Percentiles rank a stretch among this genome's conserved stretches.
phyloP scores from a whole-genome alignment of 2,329 filamentous ascomycete species.

The Sclerotinia spermophila region DNA sequence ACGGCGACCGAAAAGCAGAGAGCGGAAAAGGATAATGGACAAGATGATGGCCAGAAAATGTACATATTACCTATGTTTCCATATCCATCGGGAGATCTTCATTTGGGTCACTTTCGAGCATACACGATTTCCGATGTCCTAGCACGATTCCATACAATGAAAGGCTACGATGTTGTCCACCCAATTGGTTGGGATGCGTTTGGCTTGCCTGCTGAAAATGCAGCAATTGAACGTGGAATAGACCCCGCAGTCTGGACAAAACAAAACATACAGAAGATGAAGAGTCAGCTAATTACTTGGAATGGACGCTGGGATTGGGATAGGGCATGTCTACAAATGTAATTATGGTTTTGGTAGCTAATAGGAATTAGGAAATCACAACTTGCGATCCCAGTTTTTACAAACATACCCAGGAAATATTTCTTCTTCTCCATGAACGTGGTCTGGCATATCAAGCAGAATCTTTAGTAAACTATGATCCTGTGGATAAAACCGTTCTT shows the following conservation, averaged over 20 bases:
- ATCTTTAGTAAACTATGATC: constrained; percentile 85
- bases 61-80: constrained; percentile 92
- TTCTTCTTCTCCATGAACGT: constrained; percentile 69
- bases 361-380: constrained; percentile 63
- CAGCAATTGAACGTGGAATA: constrained; percentile 77
- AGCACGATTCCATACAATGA: constrained; percentile 70
- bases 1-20: neutral
- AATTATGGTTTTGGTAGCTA: constrained; percentile 18
- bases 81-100: constrained; percentile 81
- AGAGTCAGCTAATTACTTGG: constrained; percentile 72
- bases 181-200: constrained; percentile 98
- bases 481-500: constrained; percentile 82
- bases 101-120: constrained; percentile 82
- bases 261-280: constrained; percentile 80
- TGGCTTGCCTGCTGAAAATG: constrained; percentile 86
- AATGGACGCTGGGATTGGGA: constrained; percentile 83
- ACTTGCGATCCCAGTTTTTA: constrained; percentile 85
- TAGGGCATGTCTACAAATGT: constrained; percentile 53
- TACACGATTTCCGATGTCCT: constrained; percentile 89
- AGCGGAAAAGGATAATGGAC: neutral
- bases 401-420: constrained; percentile 83
- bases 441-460: constrained; percentile 80
- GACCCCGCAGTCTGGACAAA: constrained; percentile 76
- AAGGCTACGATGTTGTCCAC: constrained; percentile 71
- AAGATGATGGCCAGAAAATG: constrained; percentile 38